Percentiles rank a stretch among this genome's conserved stretches.
These are phyloP conservation scores for Echinochloa phyllopogon DNA, from an alignment of 176 grass and related monocot genomes.

Conservation along the genomic window DNA sequence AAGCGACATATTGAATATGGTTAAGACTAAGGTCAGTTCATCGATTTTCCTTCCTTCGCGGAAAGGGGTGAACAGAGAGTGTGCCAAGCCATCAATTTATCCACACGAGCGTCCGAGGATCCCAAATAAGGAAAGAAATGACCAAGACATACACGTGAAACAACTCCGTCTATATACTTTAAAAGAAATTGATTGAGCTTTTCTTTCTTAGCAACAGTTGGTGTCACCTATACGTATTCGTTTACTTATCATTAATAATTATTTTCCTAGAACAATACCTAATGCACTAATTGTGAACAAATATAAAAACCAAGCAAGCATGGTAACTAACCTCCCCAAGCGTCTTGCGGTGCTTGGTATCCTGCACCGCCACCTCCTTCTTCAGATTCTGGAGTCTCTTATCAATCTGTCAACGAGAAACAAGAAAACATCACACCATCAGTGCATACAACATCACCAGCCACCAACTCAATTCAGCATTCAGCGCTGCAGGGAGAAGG, in stretches of 20 bases:
- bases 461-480: not conserved
- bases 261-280: not conserved
- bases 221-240: not conserved
- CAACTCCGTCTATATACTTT: not conserved
- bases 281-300: not conserved
- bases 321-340: constrained; percentile 73
- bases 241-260: not conserved
- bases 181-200: not conserved
- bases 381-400: constrained; percentile 92
- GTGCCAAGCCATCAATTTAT: not conserved
- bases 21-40: not conserved
- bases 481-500: not conserved
- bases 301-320: constrained; percentile 16
- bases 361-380: constrained; percentile 88
- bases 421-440: not conserved
- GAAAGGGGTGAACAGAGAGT: not conserved
- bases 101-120: not conserved
- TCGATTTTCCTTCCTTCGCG: not conserved
- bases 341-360: constrained; percentile 89
- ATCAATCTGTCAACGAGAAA: constrained; percentile 71
- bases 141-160: not conserved
- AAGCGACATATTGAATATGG: constrained; percentile 19
- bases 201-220: not conserved
- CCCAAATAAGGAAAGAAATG: constrained; percentile 17
- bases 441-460: not conserved